Base-by-base conservation (phyloP, 2,329 filamentous ascomycete species). In the Colletotrichum navitas region DNA sequence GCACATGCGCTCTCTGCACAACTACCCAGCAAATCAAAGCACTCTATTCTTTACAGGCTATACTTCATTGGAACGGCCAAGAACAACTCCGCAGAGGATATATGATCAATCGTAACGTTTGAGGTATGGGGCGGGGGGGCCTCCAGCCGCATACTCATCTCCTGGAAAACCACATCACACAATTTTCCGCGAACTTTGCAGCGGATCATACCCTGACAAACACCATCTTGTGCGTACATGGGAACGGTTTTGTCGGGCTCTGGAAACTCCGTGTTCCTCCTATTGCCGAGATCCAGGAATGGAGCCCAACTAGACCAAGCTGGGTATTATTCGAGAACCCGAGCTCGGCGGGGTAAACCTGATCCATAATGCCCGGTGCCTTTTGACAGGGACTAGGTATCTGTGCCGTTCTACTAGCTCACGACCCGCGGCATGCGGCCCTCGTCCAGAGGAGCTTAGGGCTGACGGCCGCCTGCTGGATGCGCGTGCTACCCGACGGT, bases 11-110 rank as follows among this genome's bases (percentile, higher is more conserved):
- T 45, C 32, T 34, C 36, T 62, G 32, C 51, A 24, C 41, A 49
- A 32, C 68, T 43, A 58, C n/a, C 14, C 55, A 58, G 34, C 55
- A 41, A 70, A 70, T 70, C 32, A 70, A 24, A 62, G 34, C 45
- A 32, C 5, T 6, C 47, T 29, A 21, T 24, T 18, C 18, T 11
- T 56, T 55, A 26, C 56, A 29, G 63, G 7, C 16, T 24, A 39
- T 21, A 56, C 63, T 61, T 16, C 32, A 66, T 66, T 55, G 56
- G 62, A 63, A 43, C 45, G 41, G 63, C 68, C 68, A 70, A 70
- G 68, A 43, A 11, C 16, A 21, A 36, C 51, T 49, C 16, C 26
- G 55, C 39, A 11, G 49, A 43, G 18, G 68, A 62, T 62, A 29
- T 32, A 39, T 66, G 47, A 49, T 66, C 14, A 51, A 67, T 49